Evolutionary conservation across 768 basidiomycete species (phyloP).

Genomic region (Fomitopsis pulvina): DNA sequence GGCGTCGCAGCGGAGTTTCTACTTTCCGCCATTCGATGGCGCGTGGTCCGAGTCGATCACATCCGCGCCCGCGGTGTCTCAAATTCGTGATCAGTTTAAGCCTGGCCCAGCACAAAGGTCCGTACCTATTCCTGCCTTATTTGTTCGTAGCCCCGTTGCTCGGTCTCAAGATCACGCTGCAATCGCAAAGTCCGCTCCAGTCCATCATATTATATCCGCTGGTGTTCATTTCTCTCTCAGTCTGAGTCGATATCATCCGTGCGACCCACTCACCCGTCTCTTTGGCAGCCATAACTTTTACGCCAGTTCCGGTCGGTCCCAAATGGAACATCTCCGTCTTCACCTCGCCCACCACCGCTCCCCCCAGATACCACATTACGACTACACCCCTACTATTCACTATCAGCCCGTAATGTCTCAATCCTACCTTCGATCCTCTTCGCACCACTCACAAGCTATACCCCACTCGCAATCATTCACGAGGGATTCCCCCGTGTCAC

Average conservation of each 20-base stretch:
- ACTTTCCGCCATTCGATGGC: not conserved
- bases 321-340: conserved; percentile 15
- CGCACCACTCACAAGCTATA: not conserved
- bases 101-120: conserved; percentile 9
- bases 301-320: conserved; percentile 5
- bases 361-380: conserved; percentile 9
- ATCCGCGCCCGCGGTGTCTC: conserved; percentile 14
- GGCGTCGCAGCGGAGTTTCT: not conserved
- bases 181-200: not conserved
- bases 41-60: conserved; percentile 10
- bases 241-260: conserved; percentile 7
- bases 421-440: conserved; percentile 12
- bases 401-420: conserved; percentile 11
- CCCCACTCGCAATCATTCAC: not conserved
- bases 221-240: conserved; percentile 4
- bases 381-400: conserved; percentile 9
- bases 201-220: conserved; percentile 3
- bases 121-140: conserved; percentile 12
- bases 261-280: conserved; percentile 9
- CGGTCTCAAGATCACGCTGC: conserved; percentile 1
- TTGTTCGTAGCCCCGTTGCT: conserved; percentile 8
- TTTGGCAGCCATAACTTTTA: not conserved
- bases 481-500: conserved; percentile 8
- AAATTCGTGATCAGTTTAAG: conserved; percentile 2
- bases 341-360: conserved; percentile 9